Conservation (phyloP, 2,329 filamentous ascomycete species). For the Kalmusia sp. region DNA sequence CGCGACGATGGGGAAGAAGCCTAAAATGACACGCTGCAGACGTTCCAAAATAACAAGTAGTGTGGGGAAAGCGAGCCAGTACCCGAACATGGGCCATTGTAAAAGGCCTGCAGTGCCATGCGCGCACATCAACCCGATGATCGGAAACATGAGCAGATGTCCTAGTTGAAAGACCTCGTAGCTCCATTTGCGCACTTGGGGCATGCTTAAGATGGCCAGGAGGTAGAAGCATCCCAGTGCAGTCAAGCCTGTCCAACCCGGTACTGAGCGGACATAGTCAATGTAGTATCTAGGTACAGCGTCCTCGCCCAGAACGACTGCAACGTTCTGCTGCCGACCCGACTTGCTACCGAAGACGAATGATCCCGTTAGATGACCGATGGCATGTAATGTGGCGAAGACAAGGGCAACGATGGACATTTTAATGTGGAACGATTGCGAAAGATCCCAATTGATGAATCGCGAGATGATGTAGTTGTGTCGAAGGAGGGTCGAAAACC, state of each 20-base stretch:
- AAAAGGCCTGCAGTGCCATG: conserved; percentile 61
- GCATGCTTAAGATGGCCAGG: conserved; percentile 58
- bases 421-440: conserved; percentile 63
- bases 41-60: conserved; percentile 61
- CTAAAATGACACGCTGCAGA: conserved; percentile 52
- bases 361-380: conserved; percentile 62
- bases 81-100: conserved; percentile 64
- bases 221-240: conserved; percentile 59
- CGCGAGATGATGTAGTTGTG: conserved; percentile 60
- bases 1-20: conserved; percentile 59
- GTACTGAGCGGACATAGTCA: conserved; percentile 55
- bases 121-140: conserved; percentile 62
- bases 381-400: conserved; percentile 61
- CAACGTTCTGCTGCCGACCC: conserved; percentile 54
- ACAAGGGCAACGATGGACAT: conserved; percentile 60
- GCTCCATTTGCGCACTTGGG: conserved; percentile 58
- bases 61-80: conserved; percentile 62
- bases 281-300: conserved; percentile 54
- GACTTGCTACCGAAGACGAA: conserved; percentile 59
- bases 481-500: conserved; percentile 61
- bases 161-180: conserved; percentile 66
- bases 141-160: conserved; percentile 65
- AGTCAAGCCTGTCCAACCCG: conserved; percentile 60
- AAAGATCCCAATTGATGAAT: conserved; percentile 65
- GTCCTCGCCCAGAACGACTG: conserved; percentile 53